Evolutionary conservation across 495 filamentous ascomycete genomes (phyloP), one percentile per base, ranked within the genome.

Genomic region (Podospora didyma): DNA sequence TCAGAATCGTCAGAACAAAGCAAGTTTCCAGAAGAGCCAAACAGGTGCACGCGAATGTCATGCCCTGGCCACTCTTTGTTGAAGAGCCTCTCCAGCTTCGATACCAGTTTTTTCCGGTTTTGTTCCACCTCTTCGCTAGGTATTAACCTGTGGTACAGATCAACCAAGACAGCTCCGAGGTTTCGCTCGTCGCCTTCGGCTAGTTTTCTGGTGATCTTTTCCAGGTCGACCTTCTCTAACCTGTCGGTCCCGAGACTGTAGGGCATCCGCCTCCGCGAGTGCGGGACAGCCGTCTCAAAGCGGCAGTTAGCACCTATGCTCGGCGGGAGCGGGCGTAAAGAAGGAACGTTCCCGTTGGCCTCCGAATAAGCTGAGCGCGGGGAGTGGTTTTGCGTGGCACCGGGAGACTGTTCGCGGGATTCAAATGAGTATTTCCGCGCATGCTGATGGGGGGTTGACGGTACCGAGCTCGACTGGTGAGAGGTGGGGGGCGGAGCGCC

Each of bases 1-100:
- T 98, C 94, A 51, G 95, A 97, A 65, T 97, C 92, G 74, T 89
- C 93, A 17, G 95, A 96, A 69, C 90, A 96, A 37, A 97, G 79
- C 63, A 95, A 79, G 68, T 98, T 98, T 49, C 94, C 94, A 39
- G 95, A 96, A 5, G 95, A 97, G 19, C 94, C 94, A 81, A 97
- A 98, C 26, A 97, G 84, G 68, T 95, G 86, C 17, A 96, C 95
- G 66, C 83, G 84, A 61, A 97, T 96, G 56, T 93, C 81, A 62
- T 89, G 86, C 2, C 89, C 91, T 2, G 94, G 94, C 92, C 92
- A 98, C 62, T 92, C 84, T 9, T 88, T 75, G 63, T 93, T 93
- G 70, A 98, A 83, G 26, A 97, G 74, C 58, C 81, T 86, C 68
- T 96, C 88, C 66, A 97, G 72, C 75, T 97, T 97, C 57, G 79